Conservation (phyloP, 768 basidiomycete species). For the Dioszegia crocea region DNA sequence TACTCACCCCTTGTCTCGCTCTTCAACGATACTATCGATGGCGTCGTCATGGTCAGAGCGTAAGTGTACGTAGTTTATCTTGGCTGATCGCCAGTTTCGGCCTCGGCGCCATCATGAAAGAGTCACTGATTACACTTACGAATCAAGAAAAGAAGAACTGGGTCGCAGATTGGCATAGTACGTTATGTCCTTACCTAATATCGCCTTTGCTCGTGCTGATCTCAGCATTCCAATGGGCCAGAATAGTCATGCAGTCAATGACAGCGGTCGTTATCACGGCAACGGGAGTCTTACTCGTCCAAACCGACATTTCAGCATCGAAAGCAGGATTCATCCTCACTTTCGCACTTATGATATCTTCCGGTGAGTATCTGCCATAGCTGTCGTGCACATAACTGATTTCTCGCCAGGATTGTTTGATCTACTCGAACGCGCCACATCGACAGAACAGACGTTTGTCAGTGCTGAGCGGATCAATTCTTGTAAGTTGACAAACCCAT, state of each 20-base stretch:
- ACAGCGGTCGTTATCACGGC: slow-evolving; percentile 33
- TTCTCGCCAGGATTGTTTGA: slow-evolving; percentile 25
- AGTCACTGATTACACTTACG: slow-evolving; percentile 19
- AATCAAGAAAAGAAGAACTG: slow-evolving; percentile 31
- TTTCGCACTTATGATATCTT: slow-evolving; percentile 34
- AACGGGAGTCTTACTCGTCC: slow-evolving; percentile 37
- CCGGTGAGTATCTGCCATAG: slow-evolving; percentile 14
- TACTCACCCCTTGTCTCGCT: slow-evolving; percentile 32
- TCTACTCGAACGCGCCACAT: slow-evolving; percentile 32
- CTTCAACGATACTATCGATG: slow-evolving; percentile 42
- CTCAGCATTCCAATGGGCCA: slow-evolving; percentile 35
- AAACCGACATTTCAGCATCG: slow-evolving; percentile 24
- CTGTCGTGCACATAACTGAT: background rate
- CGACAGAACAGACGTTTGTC: slow-evolving; percentile 46
- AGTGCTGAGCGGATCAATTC: slow-evolving; percentile 45
- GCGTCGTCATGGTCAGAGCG: slow-evolving; percentile 39
- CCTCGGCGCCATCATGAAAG: slow-evolving; percentile 15
- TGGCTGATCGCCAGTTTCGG: slow-evolving; percentile 29
- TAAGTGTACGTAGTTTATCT: slow-evolving; percentile 7
- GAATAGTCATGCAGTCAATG: slow-evolving; percentile 24
- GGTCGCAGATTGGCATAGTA: slow-evolving; percentile 29
- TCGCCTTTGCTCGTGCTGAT: slow-evolving; percentile 1
- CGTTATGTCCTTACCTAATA: background rate
- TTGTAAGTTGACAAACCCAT: slow-evolving; percentile 21
- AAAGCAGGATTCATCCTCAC: slow-evolving; percentile 43